phyloP scores from a whole-genome alignment of 2,329 filamentous ascomycete genomes.

The Pyrenophora teres region DNA sequence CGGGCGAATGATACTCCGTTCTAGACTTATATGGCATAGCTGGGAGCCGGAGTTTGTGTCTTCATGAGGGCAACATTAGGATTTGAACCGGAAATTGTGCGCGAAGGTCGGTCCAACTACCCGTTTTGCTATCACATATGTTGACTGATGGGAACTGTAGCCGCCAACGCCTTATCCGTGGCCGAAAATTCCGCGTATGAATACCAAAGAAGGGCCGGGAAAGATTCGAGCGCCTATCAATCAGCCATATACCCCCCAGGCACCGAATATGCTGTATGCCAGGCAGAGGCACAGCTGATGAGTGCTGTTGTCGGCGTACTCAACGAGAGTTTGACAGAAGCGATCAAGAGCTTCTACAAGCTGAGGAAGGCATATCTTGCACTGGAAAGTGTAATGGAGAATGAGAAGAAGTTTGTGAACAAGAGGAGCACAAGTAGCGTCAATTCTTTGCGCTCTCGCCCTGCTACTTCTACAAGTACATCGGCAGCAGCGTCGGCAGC shows the following conservation, averaged over 20 bases:
- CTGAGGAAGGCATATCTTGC: slow-evolving; percentile 85
- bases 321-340: slow-evolving; percentile 91
- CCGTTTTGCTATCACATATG: background rate
- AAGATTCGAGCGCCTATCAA: slow-evolving; percentile 60
- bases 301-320: slow-evolving; percentile 84
- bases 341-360: slow-evolving; percentile 89
- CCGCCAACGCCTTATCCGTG: slow-evolving; percentile 70
- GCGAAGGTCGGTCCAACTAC: slow-evolving; percentile 59
- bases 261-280: slow-evolving; percentile 82
- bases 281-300: slow-evolving; percentile 88
- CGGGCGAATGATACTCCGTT: background rate
- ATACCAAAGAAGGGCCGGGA: slow-evolving; percentile 76
- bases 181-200: slow-evolving; percentile 78
- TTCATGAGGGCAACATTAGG: slow-evolving; percentile 88
- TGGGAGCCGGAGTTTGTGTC: slow-evolving; percentile 78
- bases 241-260: slow-evolving; percentile 78
- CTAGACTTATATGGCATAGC: slow-evolving; percentile 50
- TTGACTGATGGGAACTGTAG: slow-evolving; percentile 47
- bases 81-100: slow-evolving; percentile 91
- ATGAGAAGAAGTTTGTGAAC: slow-evolving; percentile 66
- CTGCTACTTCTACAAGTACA: slow-evolving; percentile 6
- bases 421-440: slow-evolving; percentile 44
- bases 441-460: slow-evolving; percentile 24
- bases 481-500: slow-evolving; percentile 24
- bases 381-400: slow-evolving; percentile 76